Percentiles rank a stretch among this genome's conserved stretches.
Evolutionary conservation across 306 rosid species (phyloP).

Genomic region (Castanea crenata): DNA sequence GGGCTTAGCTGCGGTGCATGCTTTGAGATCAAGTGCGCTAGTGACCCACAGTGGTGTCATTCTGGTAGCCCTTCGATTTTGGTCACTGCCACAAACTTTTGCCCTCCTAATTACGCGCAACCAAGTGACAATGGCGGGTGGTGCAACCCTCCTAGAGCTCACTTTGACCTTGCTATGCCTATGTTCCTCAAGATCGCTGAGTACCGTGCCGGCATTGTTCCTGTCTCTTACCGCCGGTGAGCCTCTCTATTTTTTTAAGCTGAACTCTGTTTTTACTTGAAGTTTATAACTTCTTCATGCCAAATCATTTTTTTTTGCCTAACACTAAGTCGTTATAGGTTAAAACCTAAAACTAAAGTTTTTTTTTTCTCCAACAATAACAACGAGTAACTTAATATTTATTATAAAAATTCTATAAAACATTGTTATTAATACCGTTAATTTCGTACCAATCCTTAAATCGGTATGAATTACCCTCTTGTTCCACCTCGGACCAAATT

Average conservation of each 20-base stretch:
- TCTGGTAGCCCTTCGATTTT: constrained; percentile 74
- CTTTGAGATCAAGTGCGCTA: constrained; percentile 63
- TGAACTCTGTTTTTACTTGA: neutral
- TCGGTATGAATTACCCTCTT: no score
- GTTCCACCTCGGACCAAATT: no score
- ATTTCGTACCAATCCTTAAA: no score
- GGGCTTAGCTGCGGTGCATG: constrained; percentile 83
- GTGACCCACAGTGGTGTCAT: constrained; percentile 76
- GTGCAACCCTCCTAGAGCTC: constrained; percentile 90
- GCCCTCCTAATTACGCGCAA: constrained; percentile 62
- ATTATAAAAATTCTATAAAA: no score
- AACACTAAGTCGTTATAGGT: no score
- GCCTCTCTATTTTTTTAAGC: neutral
- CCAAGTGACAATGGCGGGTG: constrained; percentile 81
- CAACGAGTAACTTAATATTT: no score
- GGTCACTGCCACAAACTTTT: constrained; percentile 77
- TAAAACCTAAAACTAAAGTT: no score
- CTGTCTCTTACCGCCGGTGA: constrained; percentile 77
- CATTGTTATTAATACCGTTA: no score
- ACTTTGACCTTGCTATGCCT: constrained; percentile 90
- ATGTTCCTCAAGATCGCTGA: constrained; percentile 81
- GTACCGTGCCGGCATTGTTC: constrained; percentile 88
- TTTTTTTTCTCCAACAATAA: no score
- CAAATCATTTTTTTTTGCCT: no score
- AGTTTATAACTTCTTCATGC: no score